Base-by-base conservation (phyloP, 106 monocot genomes). In the Dendrobium catenatum region DNA sequence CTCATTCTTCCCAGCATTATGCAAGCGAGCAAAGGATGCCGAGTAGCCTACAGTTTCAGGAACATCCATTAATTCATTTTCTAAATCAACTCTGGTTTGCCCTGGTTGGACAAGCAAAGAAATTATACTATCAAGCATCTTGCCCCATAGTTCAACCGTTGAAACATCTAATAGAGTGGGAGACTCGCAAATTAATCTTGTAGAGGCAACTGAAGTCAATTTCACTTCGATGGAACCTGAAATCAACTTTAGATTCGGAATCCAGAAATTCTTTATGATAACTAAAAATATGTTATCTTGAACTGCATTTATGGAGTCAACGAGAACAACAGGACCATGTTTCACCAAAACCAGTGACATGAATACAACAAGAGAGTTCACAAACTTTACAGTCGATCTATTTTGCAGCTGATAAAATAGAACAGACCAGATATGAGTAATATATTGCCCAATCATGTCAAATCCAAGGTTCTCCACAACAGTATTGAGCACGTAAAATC, bases 261-360 rank as follows among this genome's bases (percentile, higher is more conserved):
- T 86, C 99, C 99, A 99, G 76, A 99, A 93, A 59, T 90, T 86
- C 47, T 87, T 80, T 73, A 99, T 74, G 37, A 99, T 91, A n/a
- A 42, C 55, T 26, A 10, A 48, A 80, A 99, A 99, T 61, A 99
- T 49, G 77, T 88, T 89, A 6, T 84, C 58, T 72, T 99, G 99
- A 43, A 99, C 86, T 4, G 87, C 49, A 82, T 99, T 93, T 47
- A 99, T 79, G 0, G 99, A 95, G 49, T 93, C 87, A 72, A 95
- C 86, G 74, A 99, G 93, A 59, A 91, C 79, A 5, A 37, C 55
- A 26, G 91, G 86, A 4, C 99, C 93, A 82, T 91, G 89, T 81
- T 93, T 99, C 26, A 99, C 84, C 84, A 95, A 88, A 79, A 99
- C 82, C 41, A 99, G 59, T 16, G 99, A 99, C 99, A 99, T 99